These are phyloP conservation scores for Polyplosphaeria fusca DNA, from an alignment of 495 filamentous ascomycete genomes.

Conservation along the genomic window DNA sequence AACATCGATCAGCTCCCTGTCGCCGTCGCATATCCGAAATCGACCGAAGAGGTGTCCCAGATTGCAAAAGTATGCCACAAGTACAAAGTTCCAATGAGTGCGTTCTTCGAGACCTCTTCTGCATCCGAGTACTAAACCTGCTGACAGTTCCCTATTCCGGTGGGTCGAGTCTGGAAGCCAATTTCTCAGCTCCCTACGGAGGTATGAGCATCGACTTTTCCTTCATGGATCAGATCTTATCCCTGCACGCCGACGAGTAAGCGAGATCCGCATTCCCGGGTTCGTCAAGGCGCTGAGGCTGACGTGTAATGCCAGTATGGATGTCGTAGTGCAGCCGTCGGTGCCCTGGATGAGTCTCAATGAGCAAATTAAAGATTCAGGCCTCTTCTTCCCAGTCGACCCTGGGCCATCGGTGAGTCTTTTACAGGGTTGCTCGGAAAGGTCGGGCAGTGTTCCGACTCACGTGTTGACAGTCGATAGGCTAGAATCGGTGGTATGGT, in stretches of 20 bases:
- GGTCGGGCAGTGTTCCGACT: constrained; percentile 2
- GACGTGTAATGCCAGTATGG: constrained; percentile 52
- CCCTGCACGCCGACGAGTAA: constrained; percentile 71
- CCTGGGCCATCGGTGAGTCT: constrained; percentile 56
- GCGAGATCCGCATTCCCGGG: constrained; percentile 8
- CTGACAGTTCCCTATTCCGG: constrained; percentile 69
- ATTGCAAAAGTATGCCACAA: constrained; percentile 80
- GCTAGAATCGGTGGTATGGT: constrained; percentile 61
- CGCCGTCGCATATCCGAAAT: constrained; percentile 75
- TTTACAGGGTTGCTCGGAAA: background rate
- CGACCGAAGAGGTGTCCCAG: constrained; percentile 73
- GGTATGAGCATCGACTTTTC: constrained; percentile 88
- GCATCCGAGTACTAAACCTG: background rate
- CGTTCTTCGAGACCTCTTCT: background rate
- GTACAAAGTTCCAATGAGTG: constrained; percentile 74
- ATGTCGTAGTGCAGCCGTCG: constrained; percentile 84
- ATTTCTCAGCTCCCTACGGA: constrained; percentile 80
- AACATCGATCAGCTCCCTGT: constrained; percentile 75
- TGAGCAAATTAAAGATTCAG: constrained; percentile 66
- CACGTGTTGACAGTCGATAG: constrained; percentile 25
- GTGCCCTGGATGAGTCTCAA: constrained; percentile 92
- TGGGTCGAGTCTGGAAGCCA: constrained; percentile 81
- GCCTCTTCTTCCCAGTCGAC: constrained; percentile 87
- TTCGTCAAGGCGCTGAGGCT: constrained; percentile 1
- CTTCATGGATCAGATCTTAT: constrained; percentile 76